A percentile compares a stretch with the other conserved stretches of the same genome.
Evolutionary conservation across 2,329 filamentous ascomycete species (phyloP).

Genomic region (Leptographium radiaticola): DNA sequence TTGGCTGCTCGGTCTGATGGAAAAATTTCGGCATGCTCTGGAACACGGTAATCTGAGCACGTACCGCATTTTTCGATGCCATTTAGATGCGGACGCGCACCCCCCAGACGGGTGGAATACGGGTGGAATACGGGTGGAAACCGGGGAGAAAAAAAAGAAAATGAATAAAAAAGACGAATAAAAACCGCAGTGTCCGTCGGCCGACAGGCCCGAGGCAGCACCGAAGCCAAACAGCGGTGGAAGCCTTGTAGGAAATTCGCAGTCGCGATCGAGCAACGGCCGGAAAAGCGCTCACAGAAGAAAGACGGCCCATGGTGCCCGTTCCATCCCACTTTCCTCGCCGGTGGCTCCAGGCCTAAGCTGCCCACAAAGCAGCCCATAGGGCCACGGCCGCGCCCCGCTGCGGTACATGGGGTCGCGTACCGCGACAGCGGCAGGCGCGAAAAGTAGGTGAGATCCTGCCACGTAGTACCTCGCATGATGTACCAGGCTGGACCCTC

Average conservation of each 20-base stretch:
- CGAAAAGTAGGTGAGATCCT: neutral
- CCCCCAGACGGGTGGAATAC: too few relatives aligned
- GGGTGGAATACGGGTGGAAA: too few relatives aligned
- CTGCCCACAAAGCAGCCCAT: slow-evolving; percentile 1
- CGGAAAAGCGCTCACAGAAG: neutral
- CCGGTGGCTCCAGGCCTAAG: neutral
- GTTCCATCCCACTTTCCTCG: slow-evolving; percentile 1
- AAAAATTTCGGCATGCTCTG: neutral
- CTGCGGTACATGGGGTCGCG: neutral
- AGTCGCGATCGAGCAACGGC: too few relatives aligned
- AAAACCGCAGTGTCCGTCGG: too few relatives aligned
- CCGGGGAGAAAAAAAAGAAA: too few relatives aligned
- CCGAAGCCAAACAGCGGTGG: too few relatives aligned
- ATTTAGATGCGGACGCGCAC: too few relatives aligned
- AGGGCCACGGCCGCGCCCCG: neutral
- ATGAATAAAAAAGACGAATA: too few relatives aligned
- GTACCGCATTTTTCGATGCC: too few relatives aligned
- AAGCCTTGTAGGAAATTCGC: too few relatives aligned
- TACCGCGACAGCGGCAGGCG: neutral
- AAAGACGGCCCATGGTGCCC: neutral
- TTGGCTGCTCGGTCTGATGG: neutral
- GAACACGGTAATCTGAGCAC: neutral
- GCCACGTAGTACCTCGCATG: neutral
- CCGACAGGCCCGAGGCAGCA: too few relatives aligned
- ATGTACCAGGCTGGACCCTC: neutral